Base-by-base conservation (phyloP, 2,329 filamentous ascomycete species). In the Arthrobotrys megalospora region DNA sequence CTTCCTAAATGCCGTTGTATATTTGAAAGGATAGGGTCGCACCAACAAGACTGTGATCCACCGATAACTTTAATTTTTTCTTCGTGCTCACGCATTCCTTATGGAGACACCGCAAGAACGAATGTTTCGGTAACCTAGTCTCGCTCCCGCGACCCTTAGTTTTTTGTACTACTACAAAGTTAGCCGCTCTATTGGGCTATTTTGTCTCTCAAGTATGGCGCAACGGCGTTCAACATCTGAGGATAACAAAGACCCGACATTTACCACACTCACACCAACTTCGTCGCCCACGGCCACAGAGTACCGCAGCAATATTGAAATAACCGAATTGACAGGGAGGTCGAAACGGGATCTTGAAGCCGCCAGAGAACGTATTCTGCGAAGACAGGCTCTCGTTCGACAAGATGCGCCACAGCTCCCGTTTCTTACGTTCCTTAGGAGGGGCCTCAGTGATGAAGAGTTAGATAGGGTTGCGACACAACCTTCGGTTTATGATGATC, bases 401-500 rank as follows among this genome's bases (percentile, higher is more conserved):
- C 69, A 73, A 34, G 69, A 73, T 73, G 69, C 38, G 11, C 69
- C 69, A 11, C 69, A 73, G 60, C 14, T 73, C 41, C 69, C 69
- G n/a, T 73, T 66, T 45, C 53, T 73, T 24, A 58, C 60, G 14
- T 73, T 65, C 50, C 50, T 71, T 47, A 50, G 70, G 32, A 55
- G 52, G 14, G 47, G 65, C 11, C 21, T 48, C 14, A 62, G 50
- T 16, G 69, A 65, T 21, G 58, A 73, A 6, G 69, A 73, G 5
- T 28, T 71, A 14, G 58, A 71, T 28, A 21, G 70, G 10, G 48
- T 75, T 36, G 70, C 63, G 28, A 75, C 70, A 32, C 77, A 80
- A 28, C 69, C 80, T 8, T 80, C 77, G 5, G 80, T 80, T 38
- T 81, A 73, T 28, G 80, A 81, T 62, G 76, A 81, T 60, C 72